Base-by-base conservation (phyloP, 371 early-diverging fungal species). In the Mortierella sp. region DNA sequence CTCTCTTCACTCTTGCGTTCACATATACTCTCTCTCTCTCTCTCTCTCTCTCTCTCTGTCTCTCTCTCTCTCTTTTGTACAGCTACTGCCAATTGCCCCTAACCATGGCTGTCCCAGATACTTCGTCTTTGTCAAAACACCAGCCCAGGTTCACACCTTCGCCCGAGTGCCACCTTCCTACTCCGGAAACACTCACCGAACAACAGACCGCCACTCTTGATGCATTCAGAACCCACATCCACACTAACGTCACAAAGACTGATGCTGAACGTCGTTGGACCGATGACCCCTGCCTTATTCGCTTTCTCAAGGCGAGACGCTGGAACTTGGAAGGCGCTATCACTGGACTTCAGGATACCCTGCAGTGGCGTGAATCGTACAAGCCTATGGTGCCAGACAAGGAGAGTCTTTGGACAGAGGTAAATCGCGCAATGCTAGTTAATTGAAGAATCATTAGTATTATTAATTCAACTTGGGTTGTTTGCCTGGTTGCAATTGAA, bases 251-350 rank as follows among this genome's bases (percentile, higher is more conserved):
- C n/a, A 87, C 87, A 68, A 88, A 89, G 26, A 83, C 87, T 58
- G 75, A 84, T 0, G 85, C 84, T 54, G 87, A 91, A 60, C 88
- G 85, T 40, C 84, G 84, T 8, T 92, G 90, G 83, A 72, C 90
- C 35, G 86, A 88, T 20, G 89, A 92, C 2, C 78, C 72, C 35
- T 90, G 91, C 20, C 75, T 92, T 28, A 85, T 92, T 43, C 86
- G 95, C 16, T 96, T 95, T 72, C 81, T 96, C 84, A 88, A 93
- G 18, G 95, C 96, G 11, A 87, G 91, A 66, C 93, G 93, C 70
- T 94, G 94, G 93, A 86, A 93, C 70, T 72, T 84, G 26, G 85
- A 84, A 61, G 87, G 89, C 40, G 89, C 96, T 32, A 86, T 87
- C 30, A 86, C 80, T 45, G 88, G 94, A 65, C 78, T 97, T 28